Evolutionary conservation across 176 grass and related monocot genomes (phyloP).

Genomic region (Alopecurus myosuroides): DNA sequence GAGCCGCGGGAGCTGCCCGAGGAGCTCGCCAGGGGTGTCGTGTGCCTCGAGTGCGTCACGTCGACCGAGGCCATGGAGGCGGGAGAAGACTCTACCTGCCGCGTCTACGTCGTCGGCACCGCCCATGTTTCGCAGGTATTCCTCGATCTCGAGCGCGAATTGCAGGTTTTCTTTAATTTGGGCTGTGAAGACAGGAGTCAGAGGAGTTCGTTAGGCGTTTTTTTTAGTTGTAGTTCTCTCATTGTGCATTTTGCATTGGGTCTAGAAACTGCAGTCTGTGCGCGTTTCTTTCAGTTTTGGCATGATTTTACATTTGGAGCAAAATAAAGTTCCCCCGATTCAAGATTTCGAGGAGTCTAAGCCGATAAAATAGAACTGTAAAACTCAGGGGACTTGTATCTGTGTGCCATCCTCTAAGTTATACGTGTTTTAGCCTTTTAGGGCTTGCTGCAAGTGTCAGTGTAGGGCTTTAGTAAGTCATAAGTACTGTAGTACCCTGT

Average conservation of each 20-base stretch:
- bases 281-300: neutral
- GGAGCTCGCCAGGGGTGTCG: slow-evolving; percentile 54
- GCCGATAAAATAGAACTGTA: neutral
- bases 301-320: neutral
- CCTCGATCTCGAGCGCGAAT: neutral
- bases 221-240: neutral
- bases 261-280: neutral
- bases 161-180: neutral
- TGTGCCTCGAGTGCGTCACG: slow-evolving; percentile 57
- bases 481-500: neutral
- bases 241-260: neutral
- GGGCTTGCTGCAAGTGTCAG: neutral
- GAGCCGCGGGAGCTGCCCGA: slow-evolving; percentile 51
- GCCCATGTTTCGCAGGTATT: slow-evolving; percentile 74
- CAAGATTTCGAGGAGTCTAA: neutral
- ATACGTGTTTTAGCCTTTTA: neutral
- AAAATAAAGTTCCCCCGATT: neutral
- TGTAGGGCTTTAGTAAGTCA: neutral
- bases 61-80: slow-evolving; percentile 41
- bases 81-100: slow-evolving; percentile 37
- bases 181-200: neutral
- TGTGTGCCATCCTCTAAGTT: neutral
- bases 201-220: too few relatives aligned
- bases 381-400: neutral
- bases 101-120: slow-evolving; percentile 66